Conservation (phyloP, 2,329 filamentous ascomycete species). For the Metarhizium humberi region DNA sequence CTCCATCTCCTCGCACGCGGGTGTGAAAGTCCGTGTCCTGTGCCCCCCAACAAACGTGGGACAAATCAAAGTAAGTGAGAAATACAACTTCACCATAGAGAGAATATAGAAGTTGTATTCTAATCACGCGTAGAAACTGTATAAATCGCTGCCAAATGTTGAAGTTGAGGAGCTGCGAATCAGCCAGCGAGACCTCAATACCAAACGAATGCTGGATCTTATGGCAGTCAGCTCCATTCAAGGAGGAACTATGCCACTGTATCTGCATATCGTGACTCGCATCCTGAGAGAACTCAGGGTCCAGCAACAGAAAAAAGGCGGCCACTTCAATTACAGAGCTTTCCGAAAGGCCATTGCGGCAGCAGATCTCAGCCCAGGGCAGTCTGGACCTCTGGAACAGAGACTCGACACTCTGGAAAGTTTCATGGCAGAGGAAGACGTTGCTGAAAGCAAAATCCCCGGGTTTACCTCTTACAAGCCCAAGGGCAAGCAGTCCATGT, state of each 20-base stretch:
- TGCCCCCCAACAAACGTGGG: conserved; percentile 44
- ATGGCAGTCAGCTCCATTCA: conserved; percentile 40
- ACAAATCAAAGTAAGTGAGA: conserved; percentile 21
- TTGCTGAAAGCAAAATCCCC: neutral
- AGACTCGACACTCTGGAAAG: conserved; percentile 40
- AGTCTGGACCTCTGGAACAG: conserved; percentile 41
- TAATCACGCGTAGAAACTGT: conserved; percentile 23
- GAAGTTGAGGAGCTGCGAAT: conserved; percentile 41
- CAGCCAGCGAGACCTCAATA: conserved; percentile 43
- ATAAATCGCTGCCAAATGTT: conserved; percentile 32
- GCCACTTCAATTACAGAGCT: conserved; percentile 36
- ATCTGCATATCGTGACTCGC: conserved; percentile 44
- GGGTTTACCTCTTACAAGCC: neutral
- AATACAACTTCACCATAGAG: neutral
- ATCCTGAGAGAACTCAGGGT: conserved; percentile 48
- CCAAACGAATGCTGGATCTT: conserved; percentile 47
- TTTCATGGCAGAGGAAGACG: conserved; percentile 33
- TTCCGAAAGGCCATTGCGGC: conserved; percentile 29
- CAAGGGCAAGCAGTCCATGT: neutral
- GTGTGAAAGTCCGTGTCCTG: conserved; percentile 40
- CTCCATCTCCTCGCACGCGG: conserved; percentile 34
- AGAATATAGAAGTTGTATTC: neutral
- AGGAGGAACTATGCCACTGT: conserved; percentile 39
- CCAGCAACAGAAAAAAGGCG: conserved; percentile 26
- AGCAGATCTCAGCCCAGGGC: conserved; percentile 33